Evolutionary conservation across 2,329 filamentous ascomycete genomes (phyloP).

Genomic region (Ophiostoma sp.): DNA sequence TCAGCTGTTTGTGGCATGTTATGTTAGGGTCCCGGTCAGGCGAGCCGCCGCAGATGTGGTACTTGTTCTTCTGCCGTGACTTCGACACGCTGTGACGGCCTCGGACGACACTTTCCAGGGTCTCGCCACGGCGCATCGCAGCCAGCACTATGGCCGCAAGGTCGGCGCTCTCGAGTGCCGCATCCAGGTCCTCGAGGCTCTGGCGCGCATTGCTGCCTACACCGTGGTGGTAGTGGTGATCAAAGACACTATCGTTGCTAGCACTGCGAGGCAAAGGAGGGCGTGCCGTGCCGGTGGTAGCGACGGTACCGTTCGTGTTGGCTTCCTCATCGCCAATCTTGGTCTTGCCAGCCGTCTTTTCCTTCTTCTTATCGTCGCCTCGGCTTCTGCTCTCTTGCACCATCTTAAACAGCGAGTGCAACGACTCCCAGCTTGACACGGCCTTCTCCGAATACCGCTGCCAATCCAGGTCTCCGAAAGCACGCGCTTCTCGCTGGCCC

Average conservation of each 20-base stretch:
- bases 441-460: slow-evolving; percentile 33
- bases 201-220: slow-evolving; percentile 32
- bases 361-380: slow-evolving; percentile 26
- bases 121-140: slow-evolving; percentile 42
- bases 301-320: background rate
- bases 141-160: slow-evolving; percentile 43
- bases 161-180: slow-evolving; percentile 46
- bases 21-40: background rate
- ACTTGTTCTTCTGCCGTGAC: background rate
- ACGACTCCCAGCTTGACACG: slow-evolving; percentile 39
- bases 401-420: slow-evolving; percentile 38
- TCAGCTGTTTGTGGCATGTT: slow-evolving; percentile 14
- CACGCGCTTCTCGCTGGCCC: slow-evolving; percentile 44
- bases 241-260: slow-evolving; percentile 18
- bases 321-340: background rate
- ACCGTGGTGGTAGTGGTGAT: slow-evolving; percentile 23
- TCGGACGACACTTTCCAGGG: slow-evolving; percentile 34
- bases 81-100: slow-evolving; percentile 25
- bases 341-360: background rate
- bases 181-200: slow-evolving; percentile 37
- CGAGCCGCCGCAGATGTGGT: slow-evolving; percentile 5
- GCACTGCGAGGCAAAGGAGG: slow-evolving; percentile 11
- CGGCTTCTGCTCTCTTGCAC: slow-evolving; percentile 32
- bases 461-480: slow-evolving; percentile 34
- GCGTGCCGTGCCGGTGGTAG: background rate